Evolutionary conservation across 108 stramenopile genomes (phyloP).

Genomic region (Skeletonema marinoi): DNA sequence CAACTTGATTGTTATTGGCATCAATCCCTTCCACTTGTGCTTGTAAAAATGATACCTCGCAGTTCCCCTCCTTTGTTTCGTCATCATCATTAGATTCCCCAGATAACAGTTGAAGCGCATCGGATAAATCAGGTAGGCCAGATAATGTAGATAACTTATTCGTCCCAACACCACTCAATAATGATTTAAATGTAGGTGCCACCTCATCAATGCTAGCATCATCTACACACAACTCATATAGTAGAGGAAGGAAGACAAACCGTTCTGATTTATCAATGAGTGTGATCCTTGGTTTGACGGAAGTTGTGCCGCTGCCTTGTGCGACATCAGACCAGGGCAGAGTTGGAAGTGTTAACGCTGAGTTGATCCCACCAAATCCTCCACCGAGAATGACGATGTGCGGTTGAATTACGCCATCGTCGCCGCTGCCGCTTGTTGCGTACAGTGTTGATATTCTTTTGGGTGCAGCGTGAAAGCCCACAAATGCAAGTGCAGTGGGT

Average conservation of each 20-base stretch:
- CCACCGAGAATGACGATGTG: conserved; percentile 70
- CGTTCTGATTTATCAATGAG: conserved; percentile 80
- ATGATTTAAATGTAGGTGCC: conserved; percentile 61
- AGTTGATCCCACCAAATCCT: conserved; percentile 72
- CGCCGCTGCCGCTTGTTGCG: neutral
- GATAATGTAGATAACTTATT: neutral
- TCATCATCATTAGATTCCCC: conserved; percentile 1
- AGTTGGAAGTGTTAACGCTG: conserved; percentile 52
- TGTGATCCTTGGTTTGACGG: conserved; percentile 57
- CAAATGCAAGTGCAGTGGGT: neutral
- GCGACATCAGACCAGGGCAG: conserved; percentile 39
- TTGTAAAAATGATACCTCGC: conserved; percentile 38
- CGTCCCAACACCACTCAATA: conserved; percentile 45
- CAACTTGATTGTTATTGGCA: conserved; percentile 35
- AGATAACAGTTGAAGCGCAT: conserved; percentile 1
- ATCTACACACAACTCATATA: conserved; percentile 85
- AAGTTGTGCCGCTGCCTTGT: neutral
- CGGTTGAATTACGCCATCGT: conserved; percentile 5
- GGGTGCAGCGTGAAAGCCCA: neutral
- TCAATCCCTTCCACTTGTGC: conserved; percentile 55
- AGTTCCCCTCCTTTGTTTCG: neutral
- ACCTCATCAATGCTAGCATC: conserved; percentile 64
- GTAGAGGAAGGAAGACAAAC: conserved; percentile 87
- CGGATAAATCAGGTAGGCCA: conserved; percentile 5
- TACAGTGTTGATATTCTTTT: neutral